Percentiles rank a stretch among this genome's conserved stretches.
These are phyloP conservation scores for Fusarium sp. DNA, from an alignment of 2,329 filamentous ascomycete genomes.

Conservation along the genomic window DNA sequence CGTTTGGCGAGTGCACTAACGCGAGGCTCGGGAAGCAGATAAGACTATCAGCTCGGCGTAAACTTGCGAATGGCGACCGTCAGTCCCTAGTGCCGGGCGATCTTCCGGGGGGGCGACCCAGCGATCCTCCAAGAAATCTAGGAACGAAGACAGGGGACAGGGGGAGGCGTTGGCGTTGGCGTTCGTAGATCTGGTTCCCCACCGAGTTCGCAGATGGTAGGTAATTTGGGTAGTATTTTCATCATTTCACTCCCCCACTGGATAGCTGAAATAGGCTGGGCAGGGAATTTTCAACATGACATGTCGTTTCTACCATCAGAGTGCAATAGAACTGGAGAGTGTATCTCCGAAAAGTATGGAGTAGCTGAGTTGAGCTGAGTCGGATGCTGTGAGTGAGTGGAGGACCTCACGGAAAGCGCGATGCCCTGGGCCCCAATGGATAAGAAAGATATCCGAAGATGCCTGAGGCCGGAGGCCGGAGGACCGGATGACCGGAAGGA, in stretches of 20 bases:
- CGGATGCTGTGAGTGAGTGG: background rate
- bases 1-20: conserved; percentile 20
- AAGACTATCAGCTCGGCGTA: conserved; percentile 22
- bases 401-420: background rate
- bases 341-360: background rate
- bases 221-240: too few relatives aligned
- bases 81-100: conserved; percentile 32
- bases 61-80: background rate
- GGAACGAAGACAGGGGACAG: conserved; percentile 28
- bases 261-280: conserved; percentile 34
- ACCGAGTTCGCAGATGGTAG: conserved; percentile 6
- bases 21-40: conserved; percentile 27
- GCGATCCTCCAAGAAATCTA: conserved; percentile 37
- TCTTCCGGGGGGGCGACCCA: conserved; percentile 37
- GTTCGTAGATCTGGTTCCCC: conserved; percentile 22
- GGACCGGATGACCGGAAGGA: too few relatives aligned
- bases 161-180: conserved; percentile 17
- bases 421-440: background rate
- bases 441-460: background rate
- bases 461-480: background rate
- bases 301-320: conserved; percentile 19
- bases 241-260: conserved; percentile 17
- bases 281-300: conserved; percentile 15
- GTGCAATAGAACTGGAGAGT: background rate
- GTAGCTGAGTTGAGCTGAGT: conserved; percentile 2